Evolutionary conservation across 306 rosid genomes (phyloP).

Genomic region (Begonia loranthoides): DNA sequence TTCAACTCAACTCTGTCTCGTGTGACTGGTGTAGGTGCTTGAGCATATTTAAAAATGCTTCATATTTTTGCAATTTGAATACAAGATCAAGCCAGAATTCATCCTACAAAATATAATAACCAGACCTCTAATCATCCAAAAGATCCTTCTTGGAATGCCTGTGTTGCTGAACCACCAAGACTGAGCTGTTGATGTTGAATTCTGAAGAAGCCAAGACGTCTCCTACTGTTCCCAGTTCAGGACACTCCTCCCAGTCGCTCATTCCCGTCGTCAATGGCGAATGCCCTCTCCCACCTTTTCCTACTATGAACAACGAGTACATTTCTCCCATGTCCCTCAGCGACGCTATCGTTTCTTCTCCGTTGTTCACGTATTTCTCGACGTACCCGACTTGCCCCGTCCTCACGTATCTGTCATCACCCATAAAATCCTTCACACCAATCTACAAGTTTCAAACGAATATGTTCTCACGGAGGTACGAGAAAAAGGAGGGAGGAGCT

Average conservation of each 20-base stretch:
- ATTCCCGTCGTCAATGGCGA: conserved; percentile 66
- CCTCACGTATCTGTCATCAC: conserved; percentile 33
- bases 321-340: conserved; percentile 55
- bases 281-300: conserved; percentile 74
- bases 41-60: too few relatives aligned
- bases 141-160: conserved; percentile 44
- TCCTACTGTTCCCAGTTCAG: conserved; percentile 92
- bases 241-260: conserved; percentile 97
- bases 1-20: too few relatives aligned
- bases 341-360: conserved; percentile 43
- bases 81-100: too few relatives aligned
- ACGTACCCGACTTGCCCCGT: conserved; percentile 73
- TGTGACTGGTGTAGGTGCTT: too few relatives aligned
- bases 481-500: too few relatives aligned
- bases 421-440: too few relatives aligned
- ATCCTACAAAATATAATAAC: too few relatives aligned
- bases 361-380: conserved; percentile 58
- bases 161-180: conserved; percentile 80
- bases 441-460: too few relatives aligned
- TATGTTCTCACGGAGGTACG: too few relatives aligned
- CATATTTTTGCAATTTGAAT: too few relatives aligned
- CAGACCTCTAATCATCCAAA: conserved; percentile 12
- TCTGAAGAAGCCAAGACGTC: conserved; percentile 92
- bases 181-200: conserved; percentile 51
- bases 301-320: conserved; percentile 74